A percentile compares a stretch with the other conserved stretches of the same genome.
Conservation (phyloP, 148 eudicot genomes). For the Agrostemma githago region DNA sequence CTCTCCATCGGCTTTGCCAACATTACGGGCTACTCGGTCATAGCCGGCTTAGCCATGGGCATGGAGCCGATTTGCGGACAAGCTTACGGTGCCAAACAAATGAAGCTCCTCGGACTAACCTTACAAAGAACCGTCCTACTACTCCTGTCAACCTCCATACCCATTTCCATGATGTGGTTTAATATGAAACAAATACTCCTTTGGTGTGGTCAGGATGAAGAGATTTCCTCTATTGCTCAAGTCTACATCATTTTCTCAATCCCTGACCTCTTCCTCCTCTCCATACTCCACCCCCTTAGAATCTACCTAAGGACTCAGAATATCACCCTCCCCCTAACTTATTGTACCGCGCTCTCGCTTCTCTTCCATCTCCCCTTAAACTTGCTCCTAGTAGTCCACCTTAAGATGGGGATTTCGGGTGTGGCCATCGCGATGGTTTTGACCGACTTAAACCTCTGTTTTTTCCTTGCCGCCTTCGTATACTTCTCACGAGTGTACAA, state of each 20-base stretch:
- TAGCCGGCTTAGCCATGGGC: slow-evolving; percentile 95
- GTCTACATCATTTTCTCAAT: slow-evolving; percentile 59
- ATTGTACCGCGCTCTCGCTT: slow-evolving; percentile 52
- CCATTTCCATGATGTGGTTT: slow-evolving; percentile 78
- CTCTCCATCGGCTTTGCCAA: slow-evolving; percentile 86
- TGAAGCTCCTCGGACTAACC: slow-evolving; percentile 73
- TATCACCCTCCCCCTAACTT: slow-evolving; percentile 68
- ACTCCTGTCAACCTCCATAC: slow-evolving; percentile 57
- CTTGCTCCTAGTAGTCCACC: slow-evolving; percentile 48
- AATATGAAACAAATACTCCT: slow-evolving; percentile 68
- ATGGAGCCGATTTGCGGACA: slow-evolving; percentile 99
- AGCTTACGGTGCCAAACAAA: slow-evolving; percentile 80
- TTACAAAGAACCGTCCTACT: slow-evolving; percentile 79
- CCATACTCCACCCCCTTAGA: slow-evolving; percentile 71
- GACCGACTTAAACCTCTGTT: slow-evolving; percentile 62
- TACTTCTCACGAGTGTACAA: slow-evolving; percentile 56
- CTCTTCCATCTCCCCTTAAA: slow-evolving; percentile 69
- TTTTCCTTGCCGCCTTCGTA: slow-evolving; percentile 41
- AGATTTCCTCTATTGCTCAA: slow-evolving; percentile 62
- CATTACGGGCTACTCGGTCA: slow-evolving; percentile 91
- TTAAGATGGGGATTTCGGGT: slow-evolving; percentile 63
- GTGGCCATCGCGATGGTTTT: slow-evolving; percentile 62
- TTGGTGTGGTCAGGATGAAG: slow-evolving; percentile 69
- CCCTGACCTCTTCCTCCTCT: slow-evolving; percentile 74
- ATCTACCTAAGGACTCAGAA: slow-evolving; percentile 70